Conservation (phyloP, 2,329 filamentous ascomycete species). For the Zymoseptoria brevis region DNA sequence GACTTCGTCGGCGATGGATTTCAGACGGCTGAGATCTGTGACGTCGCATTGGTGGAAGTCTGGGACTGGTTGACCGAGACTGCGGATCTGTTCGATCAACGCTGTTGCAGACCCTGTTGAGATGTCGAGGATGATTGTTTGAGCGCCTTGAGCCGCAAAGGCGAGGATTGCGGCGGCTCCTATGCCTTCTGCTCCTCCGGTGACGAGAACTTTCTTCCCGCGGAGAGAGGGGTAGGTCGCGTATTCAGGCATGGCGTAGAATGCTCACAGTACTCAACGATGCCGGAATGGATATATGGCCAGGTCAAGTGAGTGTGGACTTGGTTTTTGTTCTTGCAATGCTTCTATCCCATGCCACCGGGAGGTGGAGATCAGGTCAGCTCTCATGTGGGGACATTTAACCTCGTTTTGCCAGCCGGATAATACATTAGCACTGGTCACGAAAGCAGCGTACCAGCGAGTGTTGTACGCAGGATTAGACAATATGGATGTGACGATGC, state of each 20-base stretch:
- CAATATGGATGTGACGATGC: not conserved
- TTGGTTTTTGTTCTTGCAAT: not conserved
- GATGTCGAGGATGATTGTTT: constrained; percentile 55
- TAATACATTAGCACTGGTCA: not conserved
- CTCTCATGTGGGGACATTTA: not conserved
- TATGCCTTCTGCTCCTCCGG: constrained; percentile 58
- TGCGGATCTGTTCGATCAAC: constrained; percentile 36
- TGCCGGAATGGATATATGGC: not conserved
- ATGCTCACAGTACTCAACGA: not conserved
- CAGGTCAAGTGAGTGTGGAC: not conserved
- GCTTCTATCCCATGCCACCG: not conserved
- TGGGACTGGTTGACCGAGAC: constrained; percentile 8
- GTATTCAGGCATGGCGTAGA: constrained; percentile 9
- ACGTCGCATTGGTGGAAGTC: constrained; percentile 42
- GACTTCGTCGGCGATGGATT: constrained; percentile 37
- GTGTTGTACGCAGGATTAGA: not conserved
- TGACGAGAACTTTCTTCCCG: constrained; percentile 54
- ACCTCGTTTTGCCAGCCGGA: not conserved
- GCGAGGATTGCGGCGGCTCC: constrained; percentile 51
- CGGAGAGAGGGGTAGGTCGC: constrained; percentile 34
- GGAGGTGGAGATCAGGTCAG: not conserved
- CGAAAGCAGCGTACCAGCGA: not conserved
- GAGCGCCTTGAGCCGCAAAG: constrained; percentile 51
- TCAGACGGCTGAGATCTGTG: constrained; percentile 44
- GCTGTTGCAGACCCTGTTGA: constrained; percentile 43